These are phyloP conservation scores for Penicillium sp. DNA, from an alignment of 2,329 filamentous ascomycete species.

Conservation along the genomic window DNA sequence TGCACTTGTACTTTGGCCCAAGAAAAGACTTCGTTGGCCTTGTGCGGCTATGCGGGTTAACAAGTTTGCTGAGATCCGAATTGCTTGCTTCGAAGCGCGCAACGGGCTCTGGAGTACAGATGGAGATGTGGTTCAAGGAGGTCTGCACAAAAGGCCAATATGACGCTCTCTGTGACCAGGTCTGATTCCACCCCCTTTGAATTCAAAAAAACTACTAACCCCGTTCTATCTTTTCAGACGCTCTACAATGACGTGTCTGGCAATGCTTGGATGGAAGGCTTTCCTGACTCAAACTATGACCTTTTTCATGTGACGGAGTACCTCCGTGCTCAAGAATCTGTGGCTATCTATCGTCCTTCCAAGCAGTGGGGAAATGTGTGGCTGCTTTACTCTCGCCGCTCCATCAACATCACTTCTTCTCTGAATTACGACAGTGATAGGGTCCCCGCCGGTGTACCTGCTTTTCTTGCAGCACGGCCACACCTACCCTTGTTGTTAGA, in stretches of 20 bases:
- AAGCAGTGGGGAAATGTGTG: constrained; percentile 14
- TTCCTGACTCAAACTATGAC: constrained; percentile 27
- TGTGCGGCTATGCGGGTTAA: constrained; percentile 30
- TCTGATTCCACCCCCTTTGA: constrained; percentile 4
- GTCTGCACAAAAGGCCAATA: constrained; percentile 31
- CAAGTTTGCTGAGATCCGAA: constrained; percentile 1
- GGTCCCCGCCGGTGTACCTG: constrained; percentile 11
- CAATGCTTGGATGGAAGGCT: constrained; percentile 37
- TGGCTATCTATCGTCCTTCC: constrained; percentile 31
- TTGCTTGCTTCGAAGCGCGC: constrained; percentile 14
- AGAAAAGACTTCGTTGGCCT: constrained; percentile 28
- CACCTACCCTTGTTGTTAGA: constrained; percentile 5
- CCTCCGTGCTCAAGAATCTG: constrained; percentile 24
- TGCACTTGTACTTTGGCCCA: constrained; percentile 31
- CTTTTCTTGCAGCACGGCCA: constrained; percentile 23
- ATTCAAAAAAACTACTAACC: neutral
- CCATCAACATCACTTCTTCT: constrained; percentile 23
- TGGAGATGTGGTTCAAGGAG: constrained; percentile 34
- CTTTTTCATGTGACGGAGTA: constrained; percentile 28
- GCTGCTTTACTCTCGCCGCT: constrained; percentile 30
- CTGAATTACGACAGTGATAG: constrained; percentile 12
- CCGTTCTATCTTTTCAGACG: neutral
- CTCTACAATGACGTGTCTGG: constrained; percentile 2
- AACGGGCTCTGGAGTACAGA: neutral
- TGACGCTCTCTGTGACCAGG: constrained; percentile 23